phyloP scores from a whole-genome alignment of 768 basidiomycete species.

The Lanmaoa pseudosensibilis region DNA sequence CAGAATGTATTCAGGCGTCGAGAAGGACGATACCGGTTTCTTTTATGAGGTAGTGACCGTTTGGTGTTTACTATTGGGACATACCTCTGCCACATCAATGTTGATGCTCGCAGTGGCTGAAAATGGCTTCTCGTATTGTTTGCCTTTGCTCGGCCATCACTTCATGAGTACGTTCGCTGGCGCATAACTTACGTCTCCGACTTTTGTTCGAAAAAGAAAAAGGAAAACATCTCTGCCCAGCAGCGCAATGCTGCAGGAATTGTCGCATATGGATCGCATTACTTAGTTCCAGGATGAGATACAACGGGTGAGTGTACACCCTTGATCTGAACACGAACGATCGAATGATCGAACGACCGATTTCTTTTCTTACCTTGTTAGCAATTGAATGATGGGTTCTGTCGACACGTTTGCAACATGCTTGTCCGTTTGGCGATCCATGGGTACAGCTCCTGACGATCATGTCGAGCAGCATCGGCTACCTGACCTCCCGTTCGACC shows the following conservation, averaged over 20 bases:
- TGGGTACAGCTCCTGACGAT: constrained; percentile 73
- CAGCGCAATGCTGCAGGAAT: constrained; percentile 89
- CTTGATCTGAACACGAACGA: constrained; percentile 9
- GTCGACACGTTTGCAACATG: not conserved
- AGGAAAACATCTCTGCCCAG: constrained; percentile 10
- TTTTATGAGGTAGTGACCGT: not conserved
- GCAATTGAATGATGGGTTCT: not conserved
- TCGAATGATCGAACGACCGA: not conserved
- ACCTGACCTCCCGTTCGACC: constrained; percentile 73
- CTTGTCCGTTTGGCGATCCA: not conserved
- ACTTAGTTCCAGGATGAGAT: constrained; percentile 95
- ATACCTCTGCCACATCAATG: not conserved
- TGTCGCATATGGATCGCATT: constrained; percentile 93
- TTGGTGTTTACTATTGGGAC: not conserved
- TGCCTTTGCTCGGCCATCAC: not conserved
- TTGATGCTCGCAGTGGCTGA: not conserved
- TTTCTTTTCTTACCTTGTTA: not conserved
- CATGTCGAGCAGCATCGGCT: constrained; percentile 80
- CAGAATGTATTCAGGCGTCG: not conserved
- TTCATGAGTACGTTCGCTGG: constrained; percentile 3
- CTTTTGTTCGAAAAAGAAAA: constrained; percentile 8
- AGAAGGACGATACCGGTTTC: not conserved
- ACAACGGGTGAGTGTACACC: constrained; percentile 58
- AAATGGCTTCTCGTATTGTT: not conserved
- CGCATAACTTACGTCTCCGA: constrained; percentile 17